Evolutionary conservation across 23 red algal species (phyloP).

Genomic region (Gracilaria gracilis): DNA sequence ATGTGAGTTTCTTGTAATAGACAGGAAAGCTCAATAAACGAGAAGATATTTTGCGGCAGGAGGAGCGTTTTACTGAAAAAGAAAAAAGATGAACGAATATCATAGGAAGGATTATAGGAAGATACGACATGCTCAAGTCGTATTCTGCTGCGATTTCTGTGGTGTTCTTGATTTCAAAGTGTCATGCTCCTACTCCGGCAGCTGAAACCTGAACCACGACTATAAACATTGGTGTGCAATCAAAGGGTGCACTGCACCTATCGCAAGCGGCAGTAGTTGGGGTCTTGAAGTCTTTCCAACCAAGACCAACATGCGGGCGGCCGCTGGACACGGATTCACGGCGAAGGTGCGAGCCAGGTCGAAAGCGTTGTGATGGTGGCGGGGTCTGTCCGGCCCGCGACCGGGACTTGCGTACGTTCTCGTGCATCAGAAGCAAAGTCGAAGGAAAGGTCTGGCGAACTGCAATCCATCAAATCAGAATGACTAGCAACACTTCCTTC

Average conservation of each 20-base stretch:
- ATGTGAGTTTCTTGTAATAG: no score
- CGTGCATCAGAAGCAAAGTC: neutral
- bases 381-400: neutral
- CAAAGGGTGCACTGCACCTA: no score
- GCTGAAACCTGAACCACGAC: no score
- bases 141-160: no score
- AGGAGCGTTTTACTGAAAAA: neutral
- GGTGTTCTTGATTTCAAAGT: no score
- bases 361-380: neutral
- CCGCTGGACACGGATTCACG: neutral
- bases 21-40: neutral
- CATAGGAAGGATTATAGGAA: neutral
- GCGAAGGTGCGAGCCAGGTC: neutral
- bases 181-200: no score
- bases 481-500: neutral
- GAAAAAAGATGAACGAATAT: neutral
- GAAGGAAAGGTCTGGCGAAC: neutral
- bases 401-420: neutral
- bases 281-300: neutral
- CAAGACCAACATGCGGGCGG: no score
- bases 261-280: neutral
- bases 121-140: no score
- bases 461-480: neutral
- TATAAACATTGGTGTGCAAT: no score
- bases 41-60: neutral